phyloP scores from a whole-genome alignment of 2,329 filamentous ascomycete genomes.

The Talaromyces sp. region DNA sequence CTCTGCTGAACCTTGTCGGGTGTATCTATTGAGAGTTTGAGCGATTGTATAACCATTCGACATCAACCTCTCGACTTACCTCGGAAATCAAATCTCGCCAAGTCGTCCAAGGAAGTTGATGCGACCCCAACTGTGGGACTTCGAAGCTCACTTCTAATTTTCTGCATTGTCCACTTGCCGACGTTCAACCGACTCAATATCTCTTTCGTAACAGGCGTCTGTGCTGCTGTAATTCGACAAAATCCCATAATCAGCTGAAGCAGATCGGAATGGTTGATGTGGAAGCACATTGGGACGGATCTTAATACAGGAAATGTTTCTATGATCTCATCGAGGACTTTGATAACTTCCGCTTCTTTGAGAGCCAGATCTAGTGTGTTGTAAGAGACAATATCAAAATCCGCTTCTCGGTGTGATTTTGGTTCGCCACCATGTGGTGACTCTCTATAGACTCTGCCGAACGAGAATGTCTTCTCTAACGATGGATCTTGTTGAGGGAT shows the following conservation, averaged over 20 bases:
- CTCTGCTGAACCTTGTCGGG: slow-evolving; percentile 67
- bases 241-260: slow-evolving; percentile 85
- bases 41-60: background rate
- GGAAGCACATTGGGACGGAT: slow-evolving; percentile 74
- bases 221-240: slow-evolving; percentile 69
- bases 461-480: slow-evolving; percentile 74
- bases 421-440: slow-evolving; percentile 76
- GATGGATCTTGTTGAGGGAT: slow-evolving; percentile 65
- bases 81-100: slow-evolving; percentile 87
- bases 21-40: slow-evolving; percentile 45
- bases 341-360: slow-evolving; percentile 90
- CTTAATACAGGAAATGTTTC: slow-evolving; percentile 72
- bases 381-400: slow-evolving; percentile 91
- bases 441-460: slow-evolving; percentile 83
- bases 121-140: slow-evolving; percentile 77
- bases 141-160: slow-evolving; percentile 75
- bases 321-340: slow-evolving; percentile 88
- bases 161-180: slow-evolving; percentile 73
- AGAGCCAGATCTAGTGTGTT: slow-evolving; percentile 76
- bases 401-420: slow-evolving; percentile 77
- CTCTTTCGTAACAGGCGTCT: slow-evolving; percentile 72
- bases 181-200: slow-evolving; percentile 84
- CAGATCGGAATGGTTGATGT: slow-evolving; percentile 83
- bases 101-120: slow-evolving; percentile 83
- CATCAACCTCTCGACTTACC: slow-evolving; percentile 45